phyloP scores from a whole-genome alignment of 768 basidiomycete species.

The Suillus subluteus region DNA sequence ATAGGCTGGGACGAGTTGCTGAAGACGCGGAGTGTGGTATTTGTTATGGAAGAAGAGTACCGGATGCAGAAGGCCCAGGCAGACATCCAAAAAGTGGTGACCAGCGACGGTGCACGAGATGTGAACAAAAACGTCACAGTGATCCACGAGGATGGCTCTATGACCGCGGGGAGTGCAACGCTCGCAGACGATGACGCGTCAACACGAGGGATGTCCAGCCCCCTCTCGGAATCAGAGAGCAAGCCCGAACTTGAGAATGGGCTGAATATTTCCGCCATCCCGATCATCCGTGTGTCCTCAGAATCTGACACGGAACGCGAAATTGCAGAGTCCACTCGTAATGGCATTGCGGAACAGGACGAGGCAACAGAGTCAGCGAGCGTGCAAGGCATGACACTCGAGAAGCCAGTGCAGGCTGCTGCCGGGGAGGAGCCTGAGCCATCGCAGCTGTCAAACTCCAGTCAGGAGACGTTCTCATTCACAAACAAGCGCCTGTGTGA shows the following conservation, averaged over 20 bases:
- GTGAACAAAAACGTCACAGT: conserved; percentile 41
- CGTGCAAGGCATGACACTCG: conserved; percentile 35
- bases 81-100: conserved; percentile 52
- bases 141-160: conserved; percentile 69
- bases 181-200: conserved; percentile 69
- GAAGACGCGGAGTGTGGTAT: conserved; percentile 91
- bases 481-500: conserved; percentile 97
- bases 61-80: conserved; percentile 89
- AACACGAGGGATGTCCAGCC: conserved; percentile 58
- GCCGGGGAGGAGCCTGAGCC: conserved; percentile 34
- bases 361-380: conserved; percentile 39
- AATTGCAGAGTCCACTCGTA: conserved; percentile 24
- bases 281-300: conserved; percentile 79
- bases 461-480: conserved; percentile 80
- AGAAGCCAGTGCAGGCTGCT: conserved; percentile 49
- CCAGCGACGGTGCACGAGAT: conserved; percentile 25
- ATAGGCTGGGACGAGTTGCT: conserved; percentile 99
- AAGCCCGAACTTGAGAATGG: conserved; percentile 14
- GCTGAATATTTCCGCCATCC: conserved; percentile 38
- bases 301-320: conserved; percentile 62
- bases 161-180: conserved; percentile 34
- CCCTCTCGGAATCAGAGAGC: conserved; percentile 37
- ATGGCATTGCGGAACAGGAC: conserved; percentile 35
- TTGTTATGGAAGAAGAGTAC: conserved; percentile 99
- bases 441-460: conserved; percentile 26